Base-by-base conservation (phyloP, 179 eudicot species). In the Spinacia oleracea region DNA sequence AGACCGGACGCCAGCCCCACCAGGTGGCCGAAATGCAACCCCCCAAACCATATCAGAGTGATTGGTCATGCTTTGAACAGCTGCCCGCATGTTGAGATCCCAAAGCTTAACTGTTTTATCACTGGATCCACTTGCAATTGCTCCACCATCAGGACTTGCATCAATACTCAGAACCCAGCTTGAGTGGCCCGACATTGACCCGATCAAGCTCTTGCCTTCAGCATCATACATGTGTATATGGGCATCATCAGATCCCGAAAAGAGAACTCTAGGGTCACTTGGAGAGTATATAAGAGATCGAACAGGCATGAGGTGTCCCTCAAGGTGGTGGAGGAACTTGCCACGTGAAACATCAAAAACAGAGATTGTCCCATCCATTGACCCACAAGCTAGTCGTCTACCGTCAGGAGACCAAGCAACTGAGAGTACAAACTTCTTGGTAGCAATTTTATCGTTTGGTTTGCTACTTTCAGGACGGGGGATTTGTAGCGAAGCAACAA, bases 81-180 rank as follows among this genome's bases (percentile, higher is more conserved):
- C 93, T 2, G 96, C 89, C 56, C 99, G 88, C 97, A 89, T 90
- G 62, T 85, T 86, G 34, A 91, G 94, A 74, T 96, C 99, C 98
- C 99, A 96, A 20, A 96, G 86, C 85, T 85, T 89, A 42, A 93
- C 97, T 0, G 97, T 89, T 85, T 66, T 83, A 79, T 96, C 99
- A 64, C 99, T 93, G 1, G 99, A 96, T 53, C 99, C 98, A 3
- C 97, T 91, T 2, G 96, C 99, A 71, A 96, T 66, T 0, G 98
- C 96, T 1, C 79, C 79, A 20, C 99, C 99, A 74, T 92, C 98
- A 5, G 98, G 97, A 69, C 96, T 88, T 4, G 81, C 89, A 72
- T 96, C 99, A 69, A 96, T 87, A 16, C 99, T 92, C 78, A 96
- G 80, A 40, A 96, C 98, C 98, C 98, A 95, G 82, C 98, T 89